Base-by-base conservation (phyloP, 805 yeast genomes). In the Saturnispora hagleri region DNA sequence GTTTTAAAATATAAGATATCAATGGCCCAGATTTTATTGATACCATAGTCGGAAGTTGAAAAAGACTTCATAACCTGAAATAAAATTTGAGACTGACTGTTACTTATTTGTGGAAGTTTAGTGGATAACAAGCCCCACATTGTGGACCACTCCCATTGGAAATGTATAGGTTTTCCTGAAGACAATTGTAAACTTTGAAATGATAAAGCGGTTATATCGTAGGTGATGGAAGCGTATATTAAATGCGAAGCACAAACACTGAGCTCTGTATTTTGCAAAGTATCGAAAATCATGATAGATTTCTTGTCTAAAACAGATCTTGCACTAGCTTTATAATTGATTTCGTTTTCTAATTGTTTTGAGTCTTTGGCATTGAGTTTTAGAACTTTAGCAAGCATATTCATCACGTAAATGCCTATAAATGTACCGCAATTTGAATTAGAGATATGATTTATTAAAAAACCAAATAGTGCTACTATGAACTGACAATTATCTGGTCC, bases 401-500 rank as follows among this genome's bases (percentile, higher is more conserved):
- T 55, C 48, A 63, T 55, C 6, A 63, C 67, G 36, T 63, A 56
- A 18, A 55, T 48, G 8, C 60, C 62, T 20, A 67, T 51, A 10
- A 64, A 50, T 3, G 50, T 36, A 10, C 68, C 67, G 48, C 58
- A 60, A 34, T 55, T 55, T 1, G 60, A 57, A 26, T 58, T 50
- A 8, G 55, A 46, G 26, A 61, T 52, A 48, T 54, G 57, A 47
- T 72, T 73, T 33, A 80, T 65, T 48, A 80, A 70, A 56, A 70
- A 74, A 46, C 73, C 69, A 10, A 82, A 76, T 4, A 80, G 63
- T 48, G 75, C 76, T 44, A 80, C 75, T 2, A 76, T 75, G 48
- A 80, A 72, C 42, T 78, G 79, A 36, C 78, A 78, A 48, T 69
- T 69, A 53, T 80, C 82, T 0, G 83, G 65, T 1, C 70, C 69